These are phyloP conservation scores for Actinomucor elegans DNA, from an alignment of 371 early-diverging fungal genomes.

Conservation along the genomic window DNA sequence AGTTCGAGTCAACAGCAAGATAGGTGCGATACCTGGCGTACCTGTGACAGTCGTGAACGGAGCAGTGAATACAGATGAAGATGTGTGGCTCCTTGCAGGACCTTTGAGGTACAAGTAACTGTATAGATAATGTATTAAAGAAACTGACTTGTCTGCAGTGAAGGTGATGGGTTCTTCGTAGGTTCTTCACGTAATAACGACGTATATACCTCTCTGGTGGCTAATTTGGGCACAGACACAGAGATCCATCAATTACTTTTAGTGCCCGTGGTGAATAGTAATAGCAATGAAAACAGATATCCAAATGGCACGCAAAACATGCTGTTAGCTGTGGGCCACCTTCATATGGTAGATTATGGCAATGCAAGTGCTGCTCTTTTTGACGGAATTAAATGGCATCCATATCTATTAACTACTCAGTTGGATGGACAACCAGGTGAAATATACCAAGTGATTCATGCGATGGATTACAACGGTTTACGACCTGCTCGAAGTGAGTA, in stretches of 20 bases:
- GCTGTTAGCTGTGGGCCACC: conserved; percentile 52
- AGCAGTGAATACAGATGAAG: background rate
- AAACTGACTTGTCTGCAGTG: too few relatives aligned
- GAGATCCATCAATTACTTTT: conserved; percentile 29
- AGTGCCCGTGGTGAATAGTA: conserved; percentile 28
- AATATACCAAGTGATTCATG: conserved; percentile 27
- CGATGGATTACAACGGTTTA: conserved; percentile 23
- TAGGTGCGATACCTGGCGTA: background rate
- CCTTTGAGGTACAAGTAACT: too few relatives aligned
- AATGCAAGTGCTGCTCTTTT: conserved; percentile 64
- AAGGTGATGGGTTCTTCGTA: conserved; percentile 2
- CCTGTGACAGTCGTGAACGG: background rate
- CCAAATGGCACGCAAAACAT: conserved; percentile 29
- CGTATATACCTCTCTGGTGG: background rate
- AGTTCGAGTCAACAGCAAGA: background rate
- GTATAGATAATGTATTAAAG: too few relatives aligned
- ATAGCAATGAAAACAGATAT: conserved; percentile 17
- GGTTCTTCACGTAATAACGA: background rate
- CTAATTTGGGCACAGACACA: background rate
- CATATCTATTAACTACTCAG: conserved; percentile 53
- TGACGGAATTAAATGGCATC: conserved; percentile 62
- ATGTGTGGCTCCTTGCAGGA: too few relatives aligned
- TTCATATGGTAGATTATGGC: conserved; percentile 41
- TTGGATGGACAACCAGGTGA: conserved; percentile 29
- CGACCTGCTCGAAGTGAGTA: conserved; percentile 24